These are phyloP conservation scores for Musa balbisiana DNA, from an alignment of 202 grass and related monocot species.

Conservation along the genomic window DNA sequence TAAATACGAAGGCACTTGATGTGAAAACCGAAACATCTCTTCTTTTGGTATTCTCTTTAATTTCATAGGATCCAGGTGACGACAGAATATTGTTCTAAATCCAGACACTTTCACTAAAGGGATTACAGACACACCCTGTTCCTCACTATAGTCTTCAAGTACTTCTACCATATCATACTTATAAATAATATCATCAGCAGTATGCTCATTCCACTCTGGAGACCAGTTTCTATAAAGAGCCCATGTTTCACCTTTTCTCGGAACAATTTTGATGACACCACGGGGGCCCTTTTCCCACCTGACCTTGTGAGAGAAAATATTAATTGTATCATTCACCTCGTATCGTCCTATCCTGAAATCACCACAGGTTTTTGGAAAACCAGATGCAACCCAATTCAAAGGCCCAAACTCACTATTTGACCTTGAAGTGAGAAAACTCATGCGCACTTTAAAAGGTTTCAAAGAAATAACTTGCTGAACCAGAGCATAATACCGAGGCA, in stretches of 20 bases:
- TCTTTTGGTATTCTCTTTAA: background rate
- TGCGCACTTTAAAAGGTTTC: slow-evolving; percentile 9
- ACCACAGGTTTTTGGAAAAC: slow-evolving; percentile 20
- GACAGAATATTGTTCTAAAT: slow-evolving; percentile 18
- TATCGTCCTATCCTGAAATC: slow-evolving; percentile 22
- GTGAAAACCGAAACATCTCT: slow-evolving; percentile 24
- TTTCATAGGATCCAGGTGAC: background rate
- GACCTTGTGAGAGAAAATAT: slow-evolving; percentile 22
- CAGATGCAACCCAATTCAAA: slow-evolving; percentile 19
- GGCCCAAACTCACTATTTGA: slow-evolving; percentile 18
- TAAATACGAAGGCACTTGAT: slow-evolving; percentile 24
- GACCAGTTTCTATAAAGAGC: slow-evolving; percentile 24
- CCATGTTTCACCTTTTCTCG: slow-evolving; percentile 14
- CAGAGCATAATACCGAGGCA: slow-evolving; percentile 17
- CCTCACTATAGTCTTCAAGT: slow-evolving; percentile 15
- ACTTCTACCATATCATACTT: slow-evolving; percentile 23
- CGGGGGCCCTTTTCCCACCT: slow-evolving; percentile 16
- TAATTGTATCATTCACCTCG: slow-evolving; percentile 9
- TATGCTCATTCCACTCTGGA: slow-evolving; percentile 19
- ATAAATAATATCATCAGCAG: slow-evolving; percentile 21
- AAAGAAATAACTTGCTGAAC: slow-evolving; percentile 11
- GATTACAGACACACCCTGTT: slow-evolving; percentile 6
- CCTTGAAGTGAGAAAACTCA: slow-evolving; percentile 21
- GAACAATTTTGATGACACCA: slow-evolving; percentile 21
- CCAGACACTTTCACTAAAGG: slow-evolving; percentile 19